Evolutionary conservation across 225 moss, liverwort and hornwort species (phyloP).

Genomic region (Bryum argenteum): DNA sequence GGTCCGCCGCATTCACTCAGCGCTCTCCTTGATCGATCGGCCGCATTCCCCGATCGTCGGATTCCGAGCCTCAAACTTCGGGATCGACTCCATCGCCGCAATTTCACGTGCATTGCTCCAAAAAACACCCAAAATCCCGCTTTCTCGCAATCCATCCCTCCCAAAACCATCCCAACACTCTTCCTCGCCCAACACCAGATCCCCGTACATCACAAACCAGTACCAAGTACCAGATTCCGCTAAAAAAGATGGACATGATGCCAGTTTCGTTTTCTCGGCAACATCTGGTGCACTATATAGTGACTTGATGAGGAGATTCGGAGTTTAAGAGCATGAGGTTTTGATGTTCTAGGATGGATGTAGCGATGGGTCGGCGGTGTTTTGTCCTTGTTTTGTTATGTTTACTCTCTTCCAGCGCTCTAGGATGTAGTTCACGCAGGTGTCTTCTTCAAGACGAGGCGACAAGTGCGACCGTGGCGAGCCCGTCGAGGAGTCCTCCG

Average conservation of each 20-base stretch:
- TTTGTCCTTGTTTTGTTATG: constrained; percentile 22
- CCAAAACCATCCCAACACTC: background rate
- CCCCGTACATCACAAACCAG: background rate
- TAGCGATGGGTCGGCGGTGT: background rate
- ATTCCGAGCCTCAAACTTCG: background rate
- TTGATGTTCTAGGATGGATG: background rate
- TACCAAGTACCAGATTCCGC: background rate
- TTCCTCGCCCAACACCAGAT: no score
- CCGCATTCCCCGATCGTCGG: background rate
- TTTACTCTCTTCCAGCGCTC: background rate
- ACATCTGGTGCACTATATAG: no score
- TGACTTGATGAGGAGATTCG: no score
- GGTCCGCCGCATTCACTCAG: background rate
- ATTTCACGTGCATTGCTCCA: background rate
- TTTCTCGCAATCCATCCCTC: background rate
- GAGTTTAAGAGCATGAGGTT: background rate
- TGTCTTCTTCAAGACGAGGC: background rate
- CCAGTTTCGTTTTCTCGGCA: no score
- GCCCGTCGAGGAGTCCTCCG: constrained; percentile 5
- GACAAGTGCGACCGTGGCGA: no score
- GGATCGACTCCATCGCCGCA: background rate
- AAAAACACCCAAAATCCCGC: background rate
- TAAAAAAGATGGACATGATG: no score
- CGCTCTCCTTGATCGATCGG: background rate
- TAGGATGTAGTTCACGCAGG: background rate